Base-by-base conservation (phyloP, 768 basidiomycete species). In the Amanita jacksonii region DNA sequence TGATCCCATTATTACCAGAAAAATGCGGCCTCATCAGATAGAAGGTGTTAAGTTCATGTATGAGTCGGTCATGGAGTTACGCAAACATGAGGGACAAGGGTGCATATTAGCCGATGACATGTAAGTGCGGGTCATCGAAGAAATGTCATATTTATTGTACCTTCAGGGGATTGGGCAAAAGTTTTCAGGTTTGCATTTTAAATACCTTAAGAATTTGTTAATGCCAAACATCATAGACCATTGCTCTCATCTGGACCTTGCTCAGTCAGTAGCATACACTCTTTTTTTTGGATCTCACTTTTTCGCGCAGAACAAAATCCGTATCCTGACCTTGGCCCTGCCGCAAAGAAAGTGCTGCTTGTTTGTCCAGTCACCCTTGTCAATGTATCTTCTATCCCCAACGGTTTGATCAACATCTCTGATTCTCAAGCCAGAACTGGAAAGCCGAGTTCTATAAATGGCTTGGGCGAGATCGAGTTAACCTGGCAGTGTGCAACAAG, bases 61-160 rank as follows among this genome's bases (percentile, higher is more conserved):
- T 56, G 89, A 93, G 56, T 89, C 84, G 54, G 85, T 93, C 13
- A 97, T 97, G 91, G 93, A 92, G 8, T 66, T 96, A 55, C 74
- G 87, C 43, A 85, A 81, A 58, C 87, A 90, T 49, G 90, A 93
- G 60, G 86, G 90, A 1, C 79, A 87, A 56, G 94, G 94, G 1
- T 93, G 90, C 53, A 96, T 99, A 51, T 73, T 99, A 25, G 96
- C 94, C 1, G 96, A 99, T 61, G 96, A 98, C 55, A 94, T 96
- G 91, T 89, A 49, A 38, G 59, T 43, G 47, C 31, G 22, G 7
- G 18, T 7, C 25, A 36, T n/a, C 13, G 38, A 25, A 20, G 41
- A 24, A 31, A 33, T 12, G 18, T 42, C 22, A 46, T 57, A 15
- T 53, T 38, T 35, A 48, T 46, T 28, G 43, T 38, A 25, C 47